Evolutionary conservation across 2,329 filamentous ascomycete species (phyloP).

Genomic region (Aspergillus novofumigatus): DNA sequence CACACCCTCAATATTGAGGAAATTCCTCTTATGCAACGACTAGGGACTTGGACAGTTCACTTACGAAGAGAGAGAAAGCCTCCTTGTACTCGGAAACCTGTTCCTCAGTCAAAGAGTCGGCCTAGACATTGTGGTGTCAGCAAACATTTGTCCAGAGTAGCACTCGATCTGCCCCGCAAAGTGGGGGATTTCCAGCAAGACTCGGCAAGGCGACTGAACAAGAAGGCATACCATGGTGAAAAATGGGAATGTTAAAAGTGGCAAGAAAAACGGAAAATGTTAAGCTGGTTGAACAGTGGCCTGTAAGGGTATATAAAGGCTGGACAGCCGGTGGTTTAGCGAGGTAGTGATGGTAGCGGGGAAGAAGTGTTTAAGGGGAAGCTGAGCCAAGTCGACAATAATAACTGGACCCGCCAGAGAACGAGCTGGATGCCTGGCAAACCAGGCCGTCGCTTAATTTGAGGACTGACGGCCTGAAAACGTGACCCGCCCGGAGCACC

Average conservation of each 20-base stretch:
- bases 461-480: conserved; percentile 9
- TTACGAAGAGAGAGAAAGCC: conserved; percentile 99
- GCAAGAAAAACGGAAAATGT: conserved; percentile 14
- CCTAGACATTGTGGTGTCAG: conserved; percentile 53
- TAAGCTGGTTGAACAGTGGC: background rate
- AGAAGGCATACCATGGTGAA: conserved; percentile 30
- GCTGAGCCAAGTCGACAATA: conserved; percentile 11
- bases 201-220: conserved; percentile 1
- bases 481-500: conserved; percentile 12
- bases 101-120: conserved; percentile 98
- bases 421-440: conserved; percentile 15
- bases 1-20: background rate
- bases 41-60: conserved; percentile 38
- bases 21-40: background rate
- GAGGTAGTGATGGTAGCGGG: conserved; percentile 14
- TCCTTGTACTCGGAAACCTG: conserved; percentile 99
- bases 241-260: conserved; percentile 9
- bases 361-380: conserved; percentile 20
- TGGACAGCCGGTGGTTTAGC: conserved; percentile 14
- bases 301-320: background rate
- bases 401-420: conserved; percentile 8
- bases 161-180: conserved; percentile 30
- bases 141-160: conserved; percentile 15
- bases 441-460: conserved; percentile 15
- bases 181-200: conserved; percentile 25